Evolutionary conservation across 176 grass and related monocot genomes (phyloP).

Genomic region (Pharus latifolius): DNA sequence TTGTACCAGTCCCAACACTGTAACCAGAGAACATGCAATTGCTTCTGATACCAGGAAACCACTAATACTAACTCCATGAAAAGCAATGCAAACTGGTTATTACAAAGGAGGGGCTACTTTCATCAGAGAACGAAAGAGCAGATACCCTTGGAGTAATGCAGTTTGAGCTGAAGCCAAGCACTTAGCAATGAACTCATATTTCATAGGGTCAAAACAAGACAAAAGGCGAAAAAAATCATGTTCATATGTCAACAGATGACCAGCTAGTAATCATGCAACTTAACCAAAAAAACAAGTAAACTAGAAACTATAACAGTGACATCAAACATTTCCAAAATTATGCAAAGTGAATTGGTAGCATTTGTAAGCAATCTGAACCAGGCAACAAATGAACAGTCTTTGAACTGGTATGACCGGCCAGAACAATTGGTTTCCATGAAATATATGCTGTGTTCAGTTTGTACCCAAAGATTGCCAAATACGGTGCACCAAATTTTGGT

Average conservation of each 20-base stretch:
- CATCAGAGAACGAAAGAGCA: not conserved
- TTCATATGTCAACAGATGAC: conserved; percentile 12
- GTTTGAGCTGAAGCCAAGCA: not conserved
- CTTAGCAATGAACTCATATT: conserved; percentile 1
- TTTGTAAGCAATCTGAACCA: too few species aligned
- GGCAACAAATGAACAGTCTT: too few species aligned
- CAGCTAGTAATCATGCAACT: not conserved
- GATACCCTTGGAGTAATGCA: not conserved
- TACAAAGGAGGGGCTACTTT: not conserved
- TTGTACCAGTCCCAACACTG: not conserved
- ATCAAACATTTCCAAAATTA: not conserved
- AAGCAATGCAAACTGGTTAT: not conserved
- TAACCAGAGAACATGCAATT: not conserved
- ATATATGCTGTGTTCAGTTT: too few species aligned
- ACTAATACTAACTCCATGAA: not conserved
- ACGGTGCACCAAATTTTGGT: too few species aligned
- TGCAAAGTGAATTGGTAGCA: not conserved
- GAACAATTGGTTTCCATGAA: too few species aligned
- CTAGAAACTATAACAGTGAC: not conserved
- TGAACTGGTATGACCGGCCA: too few species aligned
- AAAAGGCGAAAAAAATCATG: not conserved
- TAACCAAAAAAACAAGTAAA: not conserved
- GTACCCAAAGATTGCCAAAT: too few species aligned
- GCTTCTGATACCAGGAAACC: not conserved
- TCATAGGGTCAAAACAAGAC: not conserved